phyloP scores from a whole-genome alignment of 164 flowering plant genomes.

The Chloranthus sessilifolius region DNA sequence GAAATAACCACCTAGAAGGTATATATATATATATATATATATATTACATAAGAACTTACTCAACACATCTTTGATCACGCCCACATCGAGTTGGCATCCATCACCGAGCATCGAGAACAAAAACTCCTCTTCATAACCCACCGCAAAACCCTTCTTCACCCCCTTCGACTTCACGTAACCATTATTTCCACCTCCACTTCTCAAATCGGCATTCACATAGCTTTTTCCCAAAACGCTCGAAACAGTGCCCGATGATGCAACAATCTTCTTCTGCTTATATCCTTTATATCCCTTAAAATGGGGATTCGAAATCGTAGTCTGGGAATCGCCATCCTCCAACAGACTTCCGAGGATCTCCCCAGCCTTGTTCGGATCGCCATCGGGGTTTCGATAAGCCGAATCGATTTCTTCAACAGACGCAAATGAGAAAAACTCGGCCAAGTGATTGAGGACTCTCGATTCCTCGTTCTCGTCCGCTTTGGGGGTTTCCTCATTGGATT shows the following conservation, averaged over 20 bases:
- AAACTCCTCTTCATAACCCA: constrained; percentile 50
- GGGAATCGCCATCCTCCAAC: constrained; percentile 16
- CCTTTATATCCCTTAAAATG: constrained; percentile 15
- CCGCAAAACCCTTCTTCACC: constrained; percentile 1
- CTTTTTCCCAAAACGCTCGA: constrained; percentile 72
- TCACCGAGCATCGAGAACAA: constrained; percentile 78
- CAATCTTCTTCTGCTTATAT: constrained; percentile 40
- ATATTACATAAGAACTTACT: constrained; percentile 69
- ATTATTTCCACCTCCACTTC: constrained; percentile 5
- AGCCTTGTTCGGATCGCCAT: constrained; percentile 38
- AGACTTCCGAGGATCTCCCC: constrained; percentile 33
- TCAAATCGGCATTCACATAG: constrained; percentile 33
- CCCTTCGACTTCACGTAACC: constrained; percentile 23
- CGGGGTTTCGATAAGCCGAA: constrained; percentile 34
- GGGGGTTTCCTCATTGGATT: background rate
- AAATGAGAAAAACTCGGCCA: constrained; percentile 41
- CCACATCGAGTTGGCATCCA: constrained; percentile 59
- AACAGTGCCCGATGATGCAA: constrained; percentile 67
- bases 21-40: too few relatives aligned
- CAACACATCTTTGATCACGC: constrained; percentile 70
- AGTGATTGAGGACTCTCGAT: constrained; percentile 9
- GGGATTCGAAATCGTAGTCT: constrained; percentile 28
- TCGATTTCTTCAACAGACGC: constrained; percentile 33
- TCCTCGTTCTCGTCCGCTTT: constrained; percentile 13
- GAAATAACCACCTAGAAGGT: too few relatives aligned